Evolutionary conservation across 805 yeast genomes (phyloP).

Genomic region (Candida mattraensis): DNA sequence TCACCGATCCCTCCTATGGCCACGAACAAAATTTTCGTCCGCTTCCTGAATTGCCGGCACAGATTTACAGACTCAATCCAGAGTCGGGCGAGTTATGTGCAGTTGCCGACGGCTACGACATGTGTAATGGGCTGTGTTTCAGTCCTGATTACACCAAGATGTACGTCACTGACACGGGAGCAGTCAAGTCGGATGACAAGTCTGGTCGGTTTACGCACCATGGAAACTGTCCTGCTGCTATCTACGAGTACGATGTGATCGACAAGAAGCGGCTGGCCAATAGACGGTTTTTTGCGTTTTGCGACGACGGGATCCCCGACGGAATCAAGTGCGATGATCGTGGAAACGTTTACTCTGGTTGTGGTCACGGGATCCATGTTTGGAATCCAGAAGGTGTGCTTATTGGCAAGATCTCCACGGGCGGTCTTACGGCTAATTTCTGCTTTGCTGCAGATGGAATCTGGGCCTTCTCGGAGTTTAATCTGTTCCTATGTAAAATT

Average conservation of each 20-base stretch:
- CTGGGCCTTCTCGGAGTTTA: constrained; percentile 13
- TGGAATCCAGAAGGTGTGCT: constrained; percentile 10
- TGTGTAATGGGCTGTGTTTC: constrained; percentile 14
- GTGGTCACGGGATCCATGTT: constrained; percentile 12
- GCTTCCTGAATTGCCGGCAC: constrained; percentile 5
- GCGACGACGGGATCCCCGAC: constrained; percentile 13
- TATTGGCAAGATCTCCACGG: constrained; percentile 11
- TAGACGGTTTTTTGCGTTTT: constrained; percentile 9
- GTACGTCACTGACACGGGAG: constrained; percentile 13
- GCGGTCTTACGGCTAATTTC: constrained; percentile 9
- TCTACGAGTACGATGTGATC: constrained; percentile 10
- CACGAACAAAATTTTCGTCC: constrained; percentile 9
- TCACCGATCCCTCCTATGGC: constrained; percentile 13
- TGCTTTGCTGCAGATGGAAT: constrained; percentile 11
- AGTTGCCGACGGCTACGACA: constrained; percentile 11
- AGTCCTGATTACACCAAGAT: constrained; percentile 8
- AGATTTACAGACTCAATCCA: constrained; percentile 12
- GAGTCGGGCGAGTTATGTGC: constrained; percentile 9
- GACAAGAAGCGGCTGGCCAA: constrained; percentile 5
- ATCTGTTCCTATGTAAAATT: constrained; percentile 7
- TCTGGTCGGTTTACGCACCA: not conserved
- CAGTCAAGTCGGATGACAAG: constrained; percentile 2
- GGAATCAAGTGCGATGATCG: constrained; percentile 11
- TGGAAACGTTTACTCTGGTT: constrained; percentile 13
- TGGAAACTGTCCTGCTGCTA: constrained; percentile 3